Evolutionary conservation across 2,329 filamentous ascomycete species (phyloP).

Genomic region (Thyridium curvatum): DNA sequence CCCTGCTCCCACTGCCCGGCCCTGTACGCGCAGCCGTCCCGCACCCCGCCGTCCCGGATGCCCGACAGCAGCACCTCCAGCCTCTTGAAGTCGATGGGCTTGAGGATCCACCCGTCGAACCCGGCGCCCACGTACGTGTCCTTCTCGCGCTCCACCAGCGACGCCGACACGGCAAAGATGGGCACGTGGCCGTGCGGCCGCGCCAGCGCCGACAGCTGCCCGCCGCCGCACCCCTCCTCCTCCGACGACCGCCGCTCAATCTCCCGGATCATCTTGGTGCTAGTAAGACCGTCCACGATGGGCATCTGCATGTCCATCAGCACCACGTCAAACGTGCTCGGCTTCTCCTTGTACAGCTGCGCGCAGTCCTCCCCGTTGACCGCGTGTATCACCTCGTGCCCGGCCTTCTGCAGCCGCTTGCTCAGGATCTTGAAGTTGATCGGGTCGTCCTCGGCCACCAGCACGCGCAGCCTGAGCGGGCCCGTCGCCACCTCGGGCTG

Average conservation of each 20-base stretch:
- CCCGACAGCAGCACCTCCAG: conserved; percentile 63
- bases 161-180: conserved; percentile 83
- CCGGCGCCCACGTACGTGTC: conserved; percentile 68
- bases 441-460: conserved; percentile 84
- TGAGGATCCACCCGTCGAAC: conserved; percentile 88
- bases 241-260: conserved; percentile 42
- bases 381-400: conserved; percentile 66
- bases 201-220: conserved; percentile 52
- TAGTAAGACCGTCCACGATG: conserved; percentile 77
- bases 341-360: conserved; percentile 57
- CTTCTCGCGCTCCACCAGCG: conserved; percentile 63
- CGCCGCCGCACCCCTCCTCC: conserved; percentile 48
- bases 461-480: conserved; percentile 47
- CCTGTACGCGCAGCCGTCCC: conserved; percentile 59
- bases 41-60: conserved; percentile 54
- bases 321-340: conserved; percentile 64
- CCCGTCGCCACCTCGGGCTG: conserved; percentile 12
- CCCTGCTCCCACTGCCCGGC: conserved; percentile 77
- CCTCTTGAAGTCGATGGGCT: conserved; percentile 77
- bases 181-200: conserved; percentile 61
- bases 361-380: conserved; percentile 84
- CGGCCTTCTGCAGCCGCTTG: conserved; percentile 71
- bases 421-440: conserved; percentile 78
- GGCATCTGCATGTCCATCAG: conserved; percentile 99
- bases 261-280: conserved; percentile 72